Evolutionary conservation across 176 grass and related monocot genomes (phyloP), one percentile per base, ranked within the genome.

Genomic region (Tuctoria greenei): DNA sequence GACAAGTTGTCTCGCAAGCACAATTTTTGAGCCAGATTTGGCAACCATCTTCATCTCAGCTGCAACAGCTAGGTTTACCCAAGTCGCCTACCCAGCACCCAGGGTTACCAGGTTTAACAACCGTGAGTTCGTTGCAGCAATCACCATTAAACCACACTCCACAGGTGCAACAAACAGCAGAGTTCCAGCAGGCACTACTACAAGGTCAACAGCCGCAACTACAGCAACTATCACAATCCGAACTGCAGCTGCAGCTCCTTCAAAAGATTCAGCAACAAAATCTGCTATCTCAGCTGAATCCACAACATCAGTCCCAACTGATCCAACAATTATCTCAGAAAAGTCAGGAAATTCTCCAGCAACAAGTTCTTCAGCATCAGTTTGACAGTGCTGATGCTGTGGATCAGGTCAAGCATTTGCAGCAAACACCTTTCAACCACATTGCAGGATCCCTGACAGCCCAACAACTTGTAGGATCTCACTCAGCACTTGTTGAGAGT

Each of bases 191-290:
- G 16, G 82, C 85, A 66, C 77, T 90, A 66, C 85, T 99, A 60
- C 96, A 95, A 81, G 88, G 67, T 46, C 91, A 93, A 73, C 88
- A 90, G 45, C 69, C 93, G n/a, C 96, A 99, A 55, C 58, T 95
- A 65, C 95, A 91, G 21, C 86, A 91, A 40, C 50, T 91, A 37
- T 87, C 84, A 64, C 94, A 97, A 82, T 79, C 84, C 49, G 87
- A 97, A 78, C 63, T 92, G 70, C 95, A 99, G 80, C 77, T 90
- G 34, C 92, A 99, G 85, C 82, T 99, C 64, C 87, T 99, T 59
- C 96, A 99, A 86, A 99, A 99, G 80, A 79, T 95, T 54, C 96
- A 95, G 69, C 87, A 99, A 26, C 92, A 99, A 73, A 93, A 99
- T 76, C 73, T 95, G 58, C 64, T 95, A 26, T 92, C 96, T 74